Base-by-base conservation (phyloP, 306 rosid genomes). In the Pyrus betulifolia region DNA sequence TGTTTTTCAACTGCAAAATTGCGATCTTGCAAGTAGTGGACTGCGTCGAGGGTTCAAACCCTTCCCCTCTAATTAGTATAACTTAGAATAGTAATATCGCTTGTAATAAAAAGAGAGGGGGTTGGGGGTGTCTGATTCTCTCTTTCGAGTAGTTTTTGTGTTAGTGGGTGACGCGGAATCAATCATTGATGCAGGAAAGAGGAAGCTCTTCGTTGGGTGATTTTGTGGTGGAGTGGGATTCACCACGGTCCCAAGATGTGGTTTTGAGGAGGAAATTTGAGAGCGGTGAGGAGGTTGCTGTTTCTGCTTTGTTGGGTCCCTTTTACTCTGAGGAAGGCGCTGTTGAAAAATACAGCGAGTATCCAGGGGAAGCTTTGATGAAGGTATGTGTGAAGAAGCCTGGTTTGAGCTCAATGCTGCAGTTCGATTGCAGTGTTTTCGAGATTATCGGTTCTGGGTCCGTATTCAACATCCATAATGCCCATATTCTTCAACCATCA, bases 311-410 rank as follows among this genome's bases (percentile, higher is more conserved):
- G 57, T 49, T 88, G 70, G 93, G 93, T 59, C 82, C 89, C 27
- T 69, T 87, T 21, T 68, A 71, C 12, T 79, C 71, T 3, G 85
- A 40, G 45, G 12, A 76, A 23, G 59, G 27, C 9, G 1, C 6
- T 25, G 66, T 31, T 52, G 5, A 9, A 54, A 73, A 23, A 14
- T 80, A 81, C 1, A 71, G 75, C 1, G 38, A 35, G 49, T 85
- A 86, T 75, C 76, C 89, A 5, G 83, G 95, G 83, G 85, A 89
- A 17, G 86, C 78, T 64, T 74, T 82, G 75, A 90, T 92, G 91
- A 94, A 94, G 86, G 85, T 94, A 0, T 92, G 94, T 76, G 57
- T 94, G 46, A 88, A 82, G 76, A 94, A 91, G 75, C 97, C 93
- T 15, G 55, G 85, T 5, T 40, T 89, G 78, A 82, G 83, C 66